Conservation (phyloP, 192 early-diverging fungal genomes). For the Coemansia sp. region DNA sequence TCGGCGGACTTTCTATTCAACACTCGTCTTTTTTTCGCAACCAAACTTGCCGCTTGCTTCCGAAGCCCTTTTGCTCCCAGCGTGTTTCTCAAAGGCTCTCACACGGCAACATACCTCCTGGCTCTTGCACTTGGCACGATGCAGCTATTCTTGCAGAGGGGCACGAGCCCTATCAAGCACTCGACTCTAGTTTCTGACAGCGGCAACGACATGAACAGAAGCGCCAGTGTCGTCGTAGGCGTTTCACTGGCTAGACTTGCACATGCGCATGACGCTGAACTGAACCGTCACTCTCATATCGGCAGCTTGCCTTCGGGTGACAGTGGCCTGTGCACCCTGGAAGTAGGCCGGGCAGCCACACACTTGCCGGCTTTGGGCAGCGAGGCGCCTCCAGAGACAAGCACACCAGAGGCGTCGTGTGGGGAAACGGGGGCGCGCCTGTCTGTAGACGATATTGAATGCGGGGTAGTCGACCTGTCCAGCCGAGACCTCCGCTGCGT, state of each 20-base stretch:
- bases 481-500: constrained; percentile 1
- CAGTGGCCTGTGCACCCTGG: background rate
- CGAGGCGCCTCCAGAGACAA: background rate
- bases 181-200: background rate
- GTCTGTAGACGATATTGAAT: constrained; percentile 11
- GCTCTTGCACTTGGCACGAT: background rate
- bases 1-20: background rate
- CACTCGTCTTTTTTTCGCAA: background rate
- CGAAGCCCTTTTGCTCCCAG: background rate
- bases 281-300: background rate
- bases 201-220: background rate
- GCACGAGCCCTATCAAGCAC: constrained; percentile 1
- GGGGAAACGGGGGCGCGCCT: constrained; percentile 2
- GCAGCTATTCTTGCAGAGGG: background rate
- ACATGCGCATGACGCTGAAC: background rate
- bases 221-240: background rate
- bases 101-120: no score
- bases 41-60: background rate
- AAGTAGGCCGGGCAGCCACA: background rate
- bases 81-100: background rate
- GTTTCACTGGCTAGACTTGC: background rate
- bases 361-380: background rate
- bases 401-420: background rate
- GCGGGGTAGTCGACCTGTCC: constrained; percentile 23
- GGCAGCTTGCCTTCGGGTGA: no score